Conservation (phyloP, 2,329 filamentous ascomycete genomes). For the Cladorrhinum sp. region DNA sequence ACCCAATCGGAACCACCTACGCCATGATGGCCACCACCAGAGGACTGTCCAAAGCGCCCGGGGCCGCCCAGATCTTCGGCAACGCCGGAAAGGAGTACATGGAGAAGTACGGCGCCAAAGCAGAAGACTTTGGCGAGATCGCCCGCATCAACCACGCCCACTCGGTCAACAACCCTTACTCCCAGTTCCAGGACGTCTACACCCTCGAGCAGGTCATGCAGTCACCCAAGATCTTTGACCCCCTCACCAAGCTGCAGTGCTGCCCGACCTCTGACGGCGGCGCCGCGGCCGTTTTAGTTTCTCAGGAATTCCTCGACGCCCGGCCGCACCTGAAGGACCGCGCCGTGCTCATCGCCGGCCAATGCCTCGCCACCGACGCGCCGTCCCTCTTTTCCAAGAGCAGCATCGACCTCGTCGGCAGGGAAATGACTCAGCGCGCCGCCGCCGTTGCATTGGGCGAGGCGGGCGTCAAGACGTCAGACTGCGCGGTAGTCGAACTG, state of each 20-base stretch:
- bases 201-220: slow-evolving; percentile 77
- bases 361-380: slow-evolving; percentile 81
- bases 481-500: slow-evolving; percentile 83
- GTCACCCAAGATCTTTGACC: slow-evolving; percentile 74
- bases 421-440: slow-evolving; percentile 75
- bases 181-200: slow-evolving; percentile 95
- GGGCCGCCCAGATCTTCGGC: slow-evolving; percentile 90
- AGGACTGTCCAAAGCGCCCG: slow-evolving; percentile 77
- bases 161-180: slow-evolving; percentile 80
- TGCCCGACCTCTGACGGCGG: slow-evolving; percentile 93
- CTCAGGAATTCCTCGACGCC: slow-evolving; percentile 80
- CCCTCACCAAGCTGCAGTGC: slow-evolving; percentile 96
- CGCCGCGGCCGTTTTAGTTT: slow-evolving; percentile 84
- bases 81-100: slow-evolving; percentile 94
- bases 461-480: slow-evolving; percentile 63
- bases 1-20: slow-evolving; percentile 68
- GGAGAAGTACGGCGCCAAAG: slow-evolving; percentile 81
- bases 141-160: slow-evolving; percentile 90
- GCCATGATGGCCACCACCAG: slow-evolving; percentile 81
- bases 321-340: slow-evolving; percentile 77
- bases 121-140: slow-evolving; percentile 91
- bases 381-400: slow-evolving; percentile 74
- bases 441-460: slow-evolving; percentile 68
- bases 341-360: slow-evolving; percentile 86
- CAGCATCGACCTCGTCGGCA: slow-evolving; percentile 86